Evolutionary conservation across 108 stramenopile genomes (phyloP).

Genomic region (Phaeodactylum tricornutum): DNA sequence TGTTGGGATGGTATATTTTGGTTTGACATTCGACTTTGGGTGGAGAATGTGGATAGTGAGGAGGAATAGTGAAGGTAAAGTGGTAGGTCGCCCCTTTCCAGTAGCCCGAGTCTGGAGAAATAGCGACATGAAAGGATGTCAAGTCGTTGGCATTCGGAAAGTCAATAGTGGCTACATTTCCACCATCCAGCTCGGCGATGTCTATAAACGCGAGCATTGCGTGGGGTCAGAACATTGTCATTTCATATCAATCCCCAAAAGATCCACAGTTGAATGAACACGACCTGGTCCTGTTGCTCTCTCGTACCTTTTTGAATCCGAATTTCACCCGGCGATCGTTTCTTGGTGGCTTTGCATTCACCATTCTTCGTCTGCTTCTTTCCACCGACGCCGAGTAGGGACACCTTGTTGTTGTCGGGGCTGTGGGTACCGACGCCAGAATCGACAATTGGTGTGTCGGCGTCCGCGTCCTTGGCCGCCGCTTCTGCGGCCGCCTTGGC

Average conservation of each 20-base stretch:
- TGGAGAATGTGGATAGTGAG: constrained; percentile 97
- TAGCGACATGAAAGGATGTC: constrained; percentile 82
- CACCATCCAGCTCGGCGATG: constrained; percentile 97
- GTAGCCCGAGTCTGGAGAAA: constrained; percentile 88
- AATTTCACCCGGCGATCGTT: constrained; percentile 95
- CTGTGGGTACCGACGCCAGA: constrained; percentile 9
- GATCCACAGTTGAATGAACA: no score
- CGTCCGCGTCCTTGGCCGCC: constrained; percentile 9
- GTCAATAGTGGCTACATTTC: constrained; percentile 87
- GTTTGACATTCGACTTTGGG: constrained; percentile 93
- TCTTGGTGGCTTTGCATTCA: constrained; percentile 33
- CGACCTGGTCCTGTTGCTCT: no score
- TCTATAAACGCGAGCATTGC: no score
- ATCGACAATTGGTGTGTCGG: constrained; percentile 11
- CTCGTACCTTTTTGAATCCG: constrained; percentile 96
- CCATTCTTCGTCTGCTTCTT: constrained; percentile 70
- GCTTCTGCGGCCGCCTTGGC: constrained; percentile 12
- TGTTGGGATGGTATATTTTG: constrained; percentile 98
- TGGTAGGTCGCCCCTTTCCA: constrained; percentile 93
- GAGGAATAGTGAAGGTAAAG: constrained; percentile 91
- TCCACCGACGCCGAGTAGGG: constrained; percentile 72
- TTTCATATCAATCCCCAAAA: no score
- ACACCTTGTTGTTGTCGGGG: constrained; percentile 28
- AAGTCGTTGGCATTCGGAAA: constrained; percentile 97
- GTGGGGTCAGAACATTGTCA: no score